Evolutionary conservation across 106 monocot genomes (phyloP), one percentile per base, ranked within the genome.

Genomic region (Dendrobium chrysotoxum): DNA sequence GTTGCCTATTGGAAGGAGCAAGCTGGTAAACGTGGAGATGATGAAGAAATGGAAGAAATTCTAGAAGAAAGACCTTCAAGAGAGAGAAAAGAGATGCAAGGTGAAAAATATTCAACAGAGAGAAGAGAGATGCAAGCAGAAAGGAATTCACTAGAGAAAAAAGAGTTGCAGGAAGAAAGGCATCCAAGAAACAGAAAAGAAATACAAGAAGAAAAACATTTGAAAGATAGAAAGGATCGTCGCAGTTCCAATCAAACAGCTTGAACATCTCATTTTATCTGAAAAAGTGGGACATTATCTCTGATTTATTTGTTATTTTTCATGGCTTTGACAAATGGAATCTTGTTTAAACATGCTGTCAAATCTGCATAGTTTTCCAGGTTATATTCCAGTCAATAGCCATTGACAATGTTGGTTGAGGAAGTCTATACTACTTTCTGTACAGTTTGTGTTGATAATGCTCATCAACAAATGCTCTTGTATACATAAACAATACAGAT

Each of bases 1-100:
- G 81, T 99, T 13, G 86, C 93, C 1, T 90, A 93, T 76, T 99
- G 99, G 99, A 99, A 99, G 83, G 99, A 91, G 66, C 99, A 95
- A 80, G 99, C 95, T 0, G 99, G 95, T 16, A 99, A 95, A 79
- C 85, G 85, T 40, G 90, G 83, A 6, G 90, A 91, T 7, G 92
- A 88, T 11, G 99, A 95, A 30, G 98, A 99, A 68, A 45, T 99
- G 40, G 91, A 95, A 87, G 99, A 95, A 66, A 93, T 99, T 81
- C 81, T 86, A 46, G 95, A 99, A 26, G 99, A 95, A 61, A 75
- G 92, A 57, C 76, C 47, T 16, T 2, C 82, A 26, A 91, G 82
- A 83, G 92, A 96, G 20, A 85, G 81, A 75, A 50, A 77, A 42
- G 40, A 41, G 7, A 10, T 42, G 74, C 74, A 35, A 23, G 41